These are phyloP conservation scores for Trichoderma sp. DNA, from an alignment of 2,329 filamentous ascomycete genomes.

Conservation along the genomic window DNA sequence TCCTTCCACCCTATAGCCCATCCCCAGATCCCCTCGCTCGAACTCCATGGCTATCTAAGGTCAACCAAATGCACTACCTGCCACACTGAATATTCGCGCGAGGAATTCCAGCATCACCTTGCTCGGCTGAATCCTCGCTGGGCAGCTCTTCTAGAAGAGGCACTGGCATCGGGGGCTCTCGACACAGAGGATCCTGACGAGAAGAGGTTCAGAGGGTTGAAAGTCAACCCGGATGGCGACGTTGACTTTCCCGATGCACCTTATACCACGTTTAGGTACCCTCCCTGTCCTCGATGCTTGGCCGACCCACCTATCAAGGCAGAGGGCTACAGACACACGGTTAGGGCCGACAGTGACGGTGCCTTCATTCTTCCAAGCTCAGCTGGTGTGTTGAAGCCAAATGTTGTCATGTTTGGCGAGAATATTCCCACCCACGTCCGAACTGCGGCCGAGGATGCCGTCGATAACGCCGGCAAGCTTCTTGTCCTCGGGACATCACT, in stretches of 20 bases:
- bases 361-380: constrained; percentile 69
- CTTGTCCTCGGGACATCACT: constrained; percentile 86
- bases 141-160: constrained; percentile 72
- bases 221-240: constrained; percentile 91
- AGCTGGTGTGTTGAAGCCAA: constrained; percentile 85
- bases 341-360: constrained; percentile 76
- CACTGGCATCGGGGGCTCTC: constrained; percentile 72
- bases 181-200: constrained; percentile 75
- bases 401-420: constrained; percentile 96
- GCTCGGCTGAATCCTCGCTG: constrained; percentile 82
- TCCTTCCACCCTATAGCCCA: constrained; percentile 85
- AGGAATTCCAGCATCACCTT: constrained; percentile 74
- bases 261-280: constrained; percentile 89
- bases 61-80: constrained; percentile 81
- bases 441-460: constrained; percentile 71
- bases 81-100: constrained; percentile 67
- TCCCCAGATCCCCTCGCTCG: constrained; percentile 71
- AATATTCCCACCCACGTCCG: constrained; percentile 73
- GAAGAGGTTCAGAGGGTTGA: constrained; percentile 67
- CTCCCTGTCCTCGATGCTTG: constrained; percentile 81
- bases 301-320: constrained; percentile 57
- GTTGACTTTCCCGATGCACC: constrained; percentile 85
- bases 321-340: constrained; percentile 56
- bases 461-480: constrained; percentile 74
- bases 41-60: constrained; percentile 89